phyloP scores from a whole-genome alignment of 202 grass and related monocot genomes.

The Eragrostis tef region DNA sequence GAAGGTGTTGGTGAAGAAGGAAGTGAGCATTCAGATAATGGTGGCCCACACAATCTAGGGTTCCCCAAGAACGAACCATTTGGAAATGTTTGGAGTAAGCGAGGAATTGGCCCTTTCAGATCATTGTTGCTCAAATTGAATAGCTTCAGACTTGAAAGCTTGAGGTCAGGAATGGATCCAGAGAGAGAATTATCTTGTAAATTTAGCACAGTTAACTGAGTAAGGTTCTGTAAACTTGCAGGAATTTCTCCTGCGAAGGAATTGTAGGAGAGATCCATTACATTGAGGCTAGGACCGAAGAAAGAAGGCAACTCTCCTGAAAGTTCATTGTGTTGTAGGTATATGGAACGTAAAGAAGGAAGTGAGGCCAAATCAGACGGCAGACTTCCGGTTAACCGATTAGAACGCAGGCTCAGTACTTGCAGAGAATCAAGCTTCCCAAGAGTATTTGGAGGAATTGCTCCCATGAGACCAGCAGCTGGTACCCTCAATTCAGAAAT shows the following conservation, averaged over 20 bases:
- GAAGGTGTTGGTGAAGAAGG: slow-evolving; percentile 71
- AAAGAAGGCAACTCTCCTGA: slow-evolving; percentile 67
- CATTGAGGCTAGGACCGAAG: slow-evolving; percentile 54
- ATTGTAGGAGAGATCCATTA: slow-evolving; percentile 87
- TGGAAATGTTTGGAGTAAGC: slow-evolving; percentile 61
- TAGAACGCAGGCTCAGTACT: slow-evolving; percentile 87
- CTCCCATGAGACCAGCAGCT: slow-evolving; percentile 70
- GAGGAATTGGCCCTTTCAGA: slow-evolving; percentile 75
- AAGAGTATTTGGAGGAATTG: slow-evolving; percentile 74
- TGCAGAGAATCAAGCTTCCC: slow-evolving; percentile 74
- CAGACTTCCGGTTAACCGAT: slow-evolving; percentile 67
- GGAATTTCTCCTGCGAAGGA: slow-evolving; percentile 69
- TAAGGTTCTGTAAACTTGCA: slow-evolving; percentile 62
- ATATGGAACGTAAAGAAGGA: slow-evolving; percentile 68
- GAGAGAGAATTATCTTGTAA: slow-evolving; percentile 73
- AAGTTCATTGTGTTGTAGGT: slow-evolving; percentile 89
- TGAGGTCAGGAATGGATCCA: slow-evolving; percentile 79
- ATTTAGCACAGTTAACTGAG: slow-evolving; percentile 65
- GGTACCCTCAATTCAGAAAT: slow-evolving; percentile 77
- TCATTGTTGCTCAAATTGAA: slow-evolving; percentile 87
- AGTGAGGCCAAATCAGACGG: slow-evolving; percentile 70
- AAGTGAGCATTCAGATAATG: slow-evolving; percentile 69
- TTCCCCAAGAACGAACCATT: slow-evolving; percentile 71
- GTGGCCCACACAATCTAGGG: slow-evolving; percentile 73
- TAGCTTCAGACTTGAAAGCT: slow-evolving; percentile 59